Evolutionary conservation across 2,329 filamentous ascomycete species (phyloP), one percentile per base, ranked within the genome.

Genomic region (Chrysoporthe deuterocubensis): DNA sequence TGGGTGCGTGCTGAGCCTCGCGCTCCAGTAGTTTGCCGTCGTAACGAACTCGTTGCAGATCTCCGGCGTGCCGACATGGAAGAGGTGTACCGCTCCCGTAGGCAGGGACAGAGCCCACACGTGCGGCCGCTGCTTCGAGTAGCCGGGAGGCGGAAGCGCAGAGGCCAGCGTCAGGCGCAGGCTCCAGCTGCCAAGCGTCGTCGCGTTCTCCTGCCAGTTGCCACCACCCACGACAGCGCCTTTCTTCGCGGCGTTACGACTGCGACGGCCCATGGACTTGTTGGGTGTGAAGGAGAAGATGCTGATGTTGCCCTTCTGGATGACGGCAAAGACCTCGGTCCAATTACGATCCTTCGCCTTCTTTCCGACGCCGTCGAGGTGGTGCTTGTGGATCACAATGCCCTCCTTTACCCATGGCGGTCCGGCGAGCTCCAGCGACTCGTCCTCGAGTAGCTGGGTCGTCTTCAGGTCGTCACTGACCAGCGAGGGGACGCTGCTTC

Each of bases 371-470:
- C 92, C 89, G 76, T 98, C 95, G 3, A 98, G 85, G 75, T 98
- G 95, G 77, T 97, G 95, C 79, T 98, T 98, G 81, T 99, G 95
- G 73, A 95, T 95, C 26, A 98, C 84, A 73, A 96, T 93, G 70
- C 96, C 96, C 79, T 99, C 96, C 80, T 99, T 99, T 40, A 96
- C 91, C 96, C 96, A 99, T 0, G 96, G 96, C n/a, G 96, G 93
- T 34, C 96, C 96, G 13, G 92, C 89, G 50, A 99, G 88, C 75
- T 97, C 94, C 14, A 99, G 85, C 0, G 91, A 93, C 75, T 99
- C 96, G 74, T 98, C 96, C 74, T 97, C 95, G 0, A 98, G 87
- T 11, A 97, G 82, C 37, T 91, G 88, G 5, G 87, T 83, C 1
- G 82, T 82, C 60, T 84, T 84, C 44, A 88, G 80, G 57, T 88